Percentiles rank a stretch among this genome's conserved stretches.
phyloP scores from a whole-genome alignment of 345 rosid species.

The Microcos paniculata region DNA sequence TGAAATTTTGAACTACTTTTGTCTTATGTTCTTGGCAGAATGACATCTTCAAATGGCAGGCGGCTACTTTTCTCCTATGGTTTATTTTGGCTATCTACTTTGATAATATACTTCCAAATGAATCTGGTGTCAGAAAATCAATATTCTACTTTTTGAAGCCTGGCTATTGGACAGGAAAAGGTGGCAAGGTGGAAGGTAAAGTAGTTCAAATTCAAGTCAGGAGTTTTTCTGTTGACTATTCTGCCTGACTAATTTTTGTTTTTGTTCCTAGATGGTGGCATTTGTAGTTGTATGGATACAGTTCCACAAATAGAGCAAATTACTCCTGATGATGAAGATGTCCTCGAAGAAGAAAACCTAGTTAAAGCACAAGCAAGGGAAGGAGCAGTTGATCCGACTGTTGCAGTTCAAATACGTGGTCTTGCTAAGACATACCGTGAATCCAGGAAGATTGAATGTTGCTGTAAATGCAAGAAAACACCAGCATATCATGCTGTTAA shows the following conservation, averaged over 20 bases:
- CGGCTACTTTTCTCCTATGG: conserved; percentile 65
- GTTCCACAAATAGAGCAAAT: conserved; percentile 53
- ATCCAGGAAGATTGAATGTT: conserved; percentile 50
- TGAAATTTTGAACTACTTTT: too few species aligned
- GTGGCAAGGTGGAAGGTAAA: conserved; percentile 74
- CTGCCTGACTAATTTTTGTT: conserved; percentile 13
- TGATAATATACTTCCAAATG: conserved; percentile 79
- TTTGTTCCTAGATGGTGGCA: conserved; percentile 65
- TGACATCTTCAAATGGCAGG: conserved; percentile 69
- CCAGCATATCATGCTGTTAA: conserved; percentile 76
- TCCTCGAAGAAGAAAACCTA: conserved; percentile 71
- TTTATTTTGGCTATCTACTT: conserved; percentile 77
- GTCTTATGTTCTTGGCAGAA: conserved; percentile 58
- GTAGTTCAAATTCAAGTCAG: conserved; percentile 12
- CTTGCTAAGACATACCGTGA: conserved; percentile 78
- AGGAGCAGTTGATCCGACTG: conserved; percentile 46
- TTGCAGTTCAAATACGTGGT: conserved; percentile 85
- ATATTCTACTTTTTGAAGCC: conserved; percentile 73
- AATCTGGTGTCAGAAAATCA: conserved; percentile 76
- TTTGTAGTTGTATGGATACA: conserved; percentile 74
- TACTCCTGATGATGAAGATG: conserved; percentile 80
- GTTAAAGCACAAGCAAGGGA: conserved; percentile 58
- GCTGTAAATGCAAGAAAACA: conserved; percentile 71
- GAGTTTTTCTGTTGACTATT: background rate
- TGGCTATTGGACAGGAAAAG: conserved; percentile 86